Evolutionary conservation across 2,329 filamentous ascomycete genomes (phyloP), one percentile per base, ranked within the genome.

Genomic region (Penicillium sp.): DNA sequence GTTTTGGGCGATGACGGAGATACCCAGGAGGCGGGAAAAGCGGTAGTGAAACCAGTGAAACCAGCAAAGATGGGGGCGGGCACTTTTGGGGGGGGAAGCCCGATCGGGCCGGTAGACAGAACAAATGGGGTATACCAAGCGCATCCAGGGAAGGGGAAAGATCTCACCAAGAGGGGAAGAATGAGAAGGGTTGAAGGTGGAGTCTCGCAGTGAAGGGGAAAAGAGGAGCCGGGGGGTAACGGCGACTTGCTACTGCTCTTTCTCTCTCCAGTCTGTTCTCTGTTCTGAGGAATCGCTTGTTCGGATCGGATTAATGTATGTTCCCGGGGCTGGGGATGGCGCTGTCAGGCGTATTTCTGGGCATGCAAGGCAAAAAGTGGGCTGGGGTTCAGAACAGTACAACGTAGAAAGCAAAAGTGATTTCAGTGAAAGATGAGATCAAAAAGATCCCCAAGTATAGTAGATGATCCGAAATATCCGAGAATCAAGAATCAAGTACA

Each of bases 291-390:
- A 68, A 67, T 74, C 71, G 71, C 71, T 74, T 73, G 71, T 68
- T 71, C 71, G 71, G 71, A 66, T 29, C 71, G 71, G 71, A 74
- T 69, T 62, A 74, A 68, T 67, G 53, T 59, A 52, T 63, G 67
- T 69, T 58, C 55, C 51, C 60, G 64, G 67, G 71, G 70, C 71
- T 71, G 71, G 66, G 61, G 69, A 67, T 71, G 67, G 69, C 58
- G 64, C 62, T 56, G 65, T 56, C 58, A 61, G 49, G 71, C 69
- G 71, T 74, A 74, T 64, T 68, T 71, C 66, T 71, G 66, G 71
- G 71, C 66, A 73, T 71, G 68, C 63, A 65, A 55, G 27, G 16
- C 46, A 3, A 21, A 33, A 21, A 49, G 46, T 29, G n/a, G 33
- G 29, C 27, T 49, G 29, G 19, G 29, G 31, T 13, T 16, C 10